Evolutionary conservation across 192 early-diverging fungal species (phyloP).

Genomic region (Coemansia sp.): DNA sequence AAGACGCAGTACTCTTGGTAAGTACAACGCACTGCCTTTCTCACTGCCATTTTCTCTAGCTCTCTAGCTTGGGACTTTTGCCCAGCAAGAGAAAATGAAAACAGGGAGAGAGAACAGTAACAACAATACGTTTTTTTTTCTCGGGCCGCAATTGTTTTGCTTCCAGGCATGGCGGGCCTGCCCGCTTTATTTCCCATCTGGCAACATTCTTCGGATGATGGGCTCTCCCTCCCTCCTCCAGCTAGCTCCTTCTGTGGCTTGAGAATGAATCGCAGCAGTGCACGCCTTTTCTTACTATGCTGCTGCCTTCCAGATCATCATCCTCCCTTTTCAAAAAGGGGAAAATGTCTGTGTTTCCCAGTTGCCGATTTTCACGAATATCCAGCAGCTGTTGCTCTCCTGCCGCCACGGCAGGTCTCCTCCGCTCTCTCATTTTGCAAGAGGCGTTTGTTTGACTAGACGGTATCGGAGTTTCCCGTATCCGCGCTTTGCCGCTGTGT

Average conservation of each 20-base stretch:
- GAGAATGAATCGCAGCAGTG: neutral
- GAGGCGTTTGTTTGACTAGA: too few relatives aligned
- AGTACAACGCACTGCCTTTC: constrained; percentile 12
- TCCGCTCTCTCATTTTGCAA: too few relatives aligned
- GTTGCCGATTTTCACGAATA: neutral
- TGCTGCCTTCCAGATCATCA: neutral
- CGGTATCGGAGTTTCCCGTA: too few relatives aligned
- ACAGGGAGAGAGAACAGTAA: constrained; percentile 6
- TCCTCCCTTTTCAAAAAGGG: neutral
- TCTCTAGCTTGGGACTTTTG: too few relatives aligned
- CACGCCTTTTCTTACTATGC: neutral
- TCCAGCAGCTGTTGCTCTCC: neutral
- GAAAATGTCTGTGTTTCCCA: neutral
- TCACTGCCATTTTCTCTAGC: neutral
- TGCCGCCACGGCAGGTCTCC: neutral
- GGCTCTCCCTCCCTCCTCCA: too few relatives aligned
- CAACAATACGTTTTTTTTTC: neutral
- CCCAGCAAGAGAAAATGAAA: neutral
- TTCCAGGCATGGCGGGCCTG: neutral
- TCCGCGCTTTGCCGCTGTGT: too few relatives aligned
- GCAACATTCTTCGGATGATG: neutral
- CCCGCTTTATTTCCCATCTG: neutral
- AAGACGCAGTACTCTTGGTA: constrained; percentile 52
- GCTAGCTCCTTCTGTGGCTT: constrained; percentile 3
- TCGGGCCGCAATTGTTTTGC: constrained; percentile 2